Evolutionary conservation across 306 rosid genomes (phyloP).

Genomic region (Pterocarpus macrocarpus): DNA sequence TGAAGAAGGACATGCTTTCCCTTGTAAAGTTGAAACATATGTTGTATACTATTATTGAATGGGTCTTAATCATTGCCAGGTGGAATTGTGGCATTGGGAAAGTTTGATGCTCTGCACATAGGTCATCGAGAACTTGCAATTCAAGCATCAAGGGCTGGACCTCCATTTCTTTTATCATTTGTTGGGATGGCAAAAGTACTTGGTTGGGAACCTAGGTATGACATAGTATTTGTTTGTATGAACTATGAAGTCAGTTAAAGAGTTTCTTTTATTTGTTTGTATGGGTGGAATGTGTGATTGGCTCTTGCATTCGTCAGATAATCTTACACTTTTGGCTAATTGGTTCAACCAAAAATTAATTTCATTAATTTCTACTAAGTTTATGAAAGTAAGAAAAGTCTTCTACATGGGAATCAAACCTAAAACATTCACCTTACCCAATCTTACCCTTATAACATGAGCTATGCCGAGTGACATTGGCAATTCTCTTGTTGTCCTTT

Average conservation of each 20-base stretch:
- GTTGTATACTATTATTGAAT: constrained; percentile 10
- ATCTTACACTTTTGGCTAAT: constrained; percentile 23
- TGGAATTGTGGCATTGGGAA: constrained; percentile 94
- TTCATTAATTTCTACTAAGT: not conserved
- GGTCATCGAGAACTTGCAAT: constrained; percentile 97
- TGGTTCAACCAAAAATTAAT: not conserved
- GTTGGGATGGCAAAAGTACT: constrained; percentile 91
- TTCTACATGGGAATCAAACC: not conserved
- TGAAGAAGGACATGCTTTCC: constrained; percentile 15
- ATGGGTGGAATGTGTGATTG: constrained; percentile 5
- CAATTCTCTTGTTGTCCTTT: not conserved
- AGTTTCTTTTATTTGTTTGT: constrained; percentile 13
- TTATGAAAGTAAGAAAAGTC: not conserved
- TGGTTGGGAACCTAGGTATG: constrained; percentile 95
- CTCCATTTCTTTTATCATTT: constrained; percentile 93
- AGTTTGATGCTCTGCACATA: constrained; percentile 93
- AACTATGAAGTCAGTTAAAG: constrained; percentile 21
- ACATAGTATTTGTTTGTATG: constrained; percentile 17
- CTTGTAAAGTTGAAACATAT: constrained; percentile 10
- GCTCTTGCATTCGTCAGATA: constrained; percentile 19
- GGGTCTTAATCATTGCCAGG: constrained; percentile 58
- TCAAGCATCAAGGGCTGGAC: constrained; percentile 94
- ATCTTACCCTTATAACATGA: not conserved
- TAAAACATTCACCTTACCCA: not conserved
- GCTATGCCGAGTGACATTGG: not conserved